Percentiles rank a stretch among this genome's conserved stretches.
Evolutionary conservation across 208 protist genomes (phyloP).

Genomic region (Trypanosoma theileri): DNA sequence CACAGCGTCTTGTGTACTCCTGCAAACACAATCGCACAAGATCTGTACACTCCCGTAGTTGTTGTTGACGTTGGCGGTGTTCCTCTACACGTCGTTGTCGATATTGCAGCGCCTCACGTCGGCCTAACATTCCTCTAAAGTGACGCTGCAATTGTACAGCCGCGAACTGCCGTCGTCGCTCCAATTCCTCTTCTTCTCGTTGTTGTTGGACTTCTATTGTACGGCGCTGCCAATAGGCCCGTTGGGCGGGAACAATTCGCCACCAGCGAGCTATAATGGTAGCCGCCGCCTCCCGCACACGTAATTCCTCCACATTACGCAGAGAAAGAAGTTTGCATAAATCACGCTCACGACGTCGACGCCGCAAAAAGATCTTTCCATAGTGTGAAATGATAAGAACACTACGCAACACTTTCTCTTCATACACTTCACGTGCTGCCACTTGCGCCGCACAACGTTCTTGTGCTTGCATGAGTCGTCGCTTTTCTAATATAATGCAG

Average conservation of each 20-base stretch:
- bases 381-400: conserved; percentile 36
- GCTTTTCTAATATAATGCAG: conserved; percentile 32
- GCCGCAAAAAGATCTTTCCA: conserved; percentile 28
- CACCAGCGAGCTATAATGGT: conserved; percentile 72
- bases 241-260: conserved; percentile 33
- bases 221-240: conserved; percentile 61
- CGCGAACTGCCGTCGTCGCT: conserved; percentile 13
- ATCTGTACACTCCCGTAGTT: conserved; percentile 30
- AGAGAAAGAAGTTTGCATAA: conserved; percentile 42
- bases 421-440: conserved; percentile 25
- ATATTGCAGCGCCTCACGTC: conserved; percentile 16
- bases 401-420: conserved; percentile 27
- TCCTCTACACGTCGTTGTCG: conserved; percentile 18
- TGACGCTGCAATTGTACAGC: conserved; percentile 42
- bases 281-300: conserved; percentile 29
- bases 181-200: conserved; percentile 19
- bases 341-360: conserved; percentile 35
- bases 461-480: conserved; percentile 8
- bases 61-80: conserved; percentile 20
- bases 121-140: conserved; percentile 38
- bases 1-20: conserved; percentile 47
- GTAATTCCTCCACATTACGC: conserved; percentile 38
- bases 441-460: conserved; percentile 1
- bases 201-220: conserved; percentile 37
- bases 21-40: conserved; percentile 45